Evolutionary conservation across 2,329 filamentous ascomycete genomes (phyloP).

Genomic region (Ophiostoma ips): DNA sequence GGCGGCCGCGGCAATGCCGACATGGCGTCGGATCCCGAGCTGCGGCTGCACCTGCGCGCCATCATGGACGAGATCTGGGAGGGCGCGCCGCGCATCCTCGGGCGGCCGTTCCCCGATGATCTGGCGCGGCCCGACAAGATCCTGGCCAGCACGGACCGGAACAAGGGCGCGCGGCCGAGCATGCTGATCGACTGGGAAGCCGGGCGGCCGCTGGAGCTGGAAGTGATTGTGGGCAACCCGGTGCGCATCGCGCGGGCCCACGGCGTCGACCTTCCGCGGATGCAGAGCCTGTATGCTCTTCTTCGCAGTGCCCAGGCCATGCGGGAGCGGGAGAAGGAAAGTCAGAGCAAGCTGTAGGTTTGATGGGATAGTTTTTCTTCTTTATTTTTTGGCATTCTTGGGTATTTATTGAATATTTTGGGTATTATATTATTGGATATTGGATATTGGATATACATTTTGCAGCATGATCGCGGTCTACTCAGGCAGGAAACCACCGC

Average conservation of each 20-base stretch:
- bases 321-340: conserved; percentile 24
- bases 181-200: conserved; percentile 61
- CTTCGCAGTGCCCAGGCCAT: conserved; percentile 46
- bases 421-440: background rate
- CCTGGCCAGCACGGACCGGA: conserved; percentile 46
- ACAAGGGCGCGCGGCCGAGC: conserved; percentile 48
- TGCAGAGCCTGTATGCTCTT: conserved; percentile 55
- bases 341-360: conserved; percentile 26
- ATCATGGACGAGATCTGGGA: conserved; percentile 58
- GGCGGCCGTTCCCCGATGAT: conserved; percentile 41
- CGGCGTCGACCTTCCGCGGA: conserved; percentile 49
- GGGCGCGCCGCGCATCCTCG: conserved; percentile 49
- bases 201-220: conserved; percentile 52
- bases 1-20: conserved; percentile 50
- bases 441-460: background rate
- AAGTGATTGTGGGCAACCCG: conserved; percentile 60
- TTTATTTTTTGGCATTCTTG: background rate
- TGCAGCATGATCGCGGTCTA: background rate
- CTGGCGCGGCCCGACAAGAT: conserved; percentile 51
- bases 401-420: no score
- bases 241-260: conserved; percentile 48
- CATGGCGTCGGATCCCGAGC: conserved; percentile 48
- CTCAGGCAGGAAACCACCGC: conserved; percentile 5
- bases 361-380: background rate
- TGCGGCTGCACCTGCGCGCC: conserved; percentile 45